A percentile compares a stretch with the other conserved stretches of the same genome.
Conservation (phyloP, 306 rosid species). For the Quercus parvula region DNA sequence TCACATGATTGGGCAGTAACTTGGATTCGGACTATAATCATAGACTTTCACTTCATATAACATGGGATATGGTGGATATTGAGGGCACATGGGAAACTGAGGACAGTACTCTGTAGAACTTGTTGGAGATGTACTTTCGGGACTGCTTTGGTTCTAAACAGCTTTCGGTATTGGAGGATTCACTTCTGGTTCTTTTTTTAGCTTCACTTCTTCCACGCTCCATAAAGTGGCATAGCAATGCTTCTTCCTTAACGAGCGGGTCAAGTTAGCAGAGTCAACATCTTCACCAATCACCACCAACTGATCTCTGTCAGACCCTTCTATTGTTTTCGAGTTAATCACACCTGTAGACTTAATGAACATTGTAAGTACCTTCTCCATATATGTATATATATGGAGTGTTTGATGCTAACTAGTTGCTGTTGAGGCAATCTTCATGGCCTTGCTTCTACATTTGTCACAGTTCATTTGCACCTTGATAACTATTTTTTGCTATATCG, state of each 20-base stretch:
- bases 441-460: slow-evolving; percentile 33
- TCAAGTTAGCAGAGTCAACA: slow-evolving; percentile 23
- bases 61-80: neutral
- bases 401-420: slow-evolving; percentile 1
- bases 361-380: neutral
- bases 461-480: slow-evolving; percentile 16
- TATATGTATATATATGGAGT: neutral
- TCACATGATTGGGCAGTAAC: neutral
- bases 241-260: slow-evolving; percentile 3
- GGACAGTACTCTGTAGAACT: too few species aligned
- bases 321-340: slow-evolving; percentile 26
- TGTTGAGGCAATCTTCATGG: slow-evolving; percentile 33
- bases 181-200: neutral
- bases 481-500: slow-evolving; percentile 29
- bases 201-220: slow-evolving; percentile 8
- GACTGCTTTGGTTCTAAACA: neutral
- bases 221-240: neutral
- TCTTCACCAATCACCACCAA: slow-evolving; percentile 27
- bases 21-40: neutral
- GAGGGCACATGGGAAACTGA: neutral
- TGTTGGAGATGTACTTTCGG: neutral
- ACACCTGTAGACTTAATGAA: slow-evolving; percentile 12
- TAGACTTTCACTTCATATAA: neutral
- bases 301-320: slow-evolving; percentile 15
- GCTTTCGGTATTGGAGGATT: neutral